Base-by-base conservation (phyloP, 106 monocot species). In the Platanthera zijinensis region DNA sequence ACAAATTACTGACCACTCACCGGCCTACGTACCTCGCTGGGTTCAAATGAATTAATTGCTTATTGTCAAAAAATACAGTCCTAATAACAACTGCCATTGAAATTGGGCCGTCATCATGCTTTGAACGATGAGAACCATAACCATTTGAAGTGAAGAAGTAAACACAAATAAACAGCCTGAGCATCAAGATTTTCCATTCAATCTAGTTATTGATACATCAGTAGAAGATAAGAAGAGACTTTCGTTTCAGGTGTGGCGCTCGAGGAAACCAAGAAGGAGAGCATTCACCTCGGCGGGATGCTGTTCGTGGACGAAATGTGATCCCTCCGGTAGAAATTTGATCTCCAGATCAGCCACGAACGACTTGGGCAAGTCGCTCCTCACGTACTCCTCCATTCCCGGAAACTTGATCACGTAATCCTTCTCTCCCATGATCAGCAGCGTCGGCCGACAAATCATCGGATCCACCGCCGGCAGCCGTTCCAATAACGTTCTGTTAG, bases 251-350 rank as follows among this genome's bases (percentile, higher is more conserved):
- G 51, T 25, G 22, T 72, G 46, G 12, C 51, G n/a, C 72, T 72
- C 78, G 50, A 86, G 72, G 75, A 90, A 86, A 48, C 21, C 49
- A 57, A 90, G 12, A 19, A 90, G 64, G 61, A 90, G 62, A 57
- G 73, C 51, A 61, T 83, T 90, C 72, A 90, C 86, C 66, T 84
- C 17, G 0, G 79, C 82, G 6, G 86, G 86, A 22, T 51, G 82
- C 80, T 90, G 89, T 76, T 90, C 89, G 57, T 86, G 86, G 57
- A 90, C 80, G 66, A 90, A 86, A 84, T 90, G 89, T 39, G 80
- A 69, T 39, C 86, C 89, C 48, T 90, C 86, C 4, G 86, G 74
- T 1, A 89, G 70, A 72, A 71, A 78, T 51, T 64, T 50, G 13
- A 77, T 28, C 54, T 85, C 84, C 77, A 81, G 73, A 47, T 85